phyloP scores from a whole-genome alignment of 495 filamentous ascomycete species.

The Neurospora tetrasperma region DNA sequence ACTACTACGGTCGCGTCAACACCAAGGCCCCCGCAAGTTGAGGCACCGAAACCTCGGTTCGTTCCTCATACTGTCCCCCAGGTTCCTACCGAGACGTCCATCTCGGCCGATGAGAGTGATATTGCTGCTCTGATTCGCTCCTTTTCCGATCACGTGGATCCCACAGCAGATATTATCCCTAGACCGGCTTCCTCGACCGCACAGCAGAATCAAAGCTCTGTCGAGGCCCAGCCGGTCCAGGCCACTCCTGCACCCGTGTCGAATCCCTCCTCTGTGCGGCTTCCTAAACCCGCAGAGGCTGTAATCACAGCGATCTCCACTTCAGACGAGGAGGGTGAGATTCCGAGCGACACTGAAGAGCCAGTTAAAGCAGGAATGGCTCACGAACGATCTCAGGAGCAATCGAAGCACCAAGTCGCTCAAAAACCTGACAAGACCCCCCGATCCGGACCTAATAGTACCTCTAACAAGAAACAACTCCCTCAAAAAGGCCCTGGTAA shows the following conservation, averaged over 20 bases:
- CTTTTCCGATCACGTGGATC: constrained; percentile 1
- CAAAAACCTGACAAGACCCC: neutral
- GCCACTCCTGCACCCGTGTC: neutral
- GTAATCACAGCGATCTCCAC: neutral
- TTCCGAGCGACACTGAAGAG: neutral
- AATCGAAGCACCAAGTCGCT: neutral
- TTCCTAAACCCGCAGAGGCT: neutral
- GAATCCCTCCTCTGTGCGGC: neutral
- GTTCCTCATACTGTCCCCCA: constrained; percentile 1
- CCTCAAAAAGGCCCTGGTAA: neutral
- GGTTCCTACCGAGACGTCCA: constrained; percentile 3
- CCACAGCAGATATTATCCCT: neutral
- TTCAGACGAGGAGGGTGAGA: neutral
- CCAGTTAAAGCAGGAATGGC: neutral
- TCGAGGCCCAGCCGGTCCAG: neutral
- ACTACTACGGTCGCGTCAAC: neutral
- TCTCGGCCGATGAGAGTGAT: constrained; percentile 15
- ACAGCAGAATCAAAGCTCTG: neutral
- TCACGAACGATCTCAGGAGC: neutral
- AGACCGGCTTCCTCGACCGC: neutral
- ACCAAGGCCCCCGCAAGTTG: neutral
- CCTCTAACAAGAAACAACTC: neutral
- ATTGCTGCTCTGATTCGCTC: constrained; percentile 18
- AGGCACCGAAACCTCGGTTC: neutral
- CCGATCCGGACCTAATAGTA: neutral